Evolutionary conservation across 2,329 filamentous ascomycete genomes (phyloP).

Genomic region (Diplodia seriata): DNA sequence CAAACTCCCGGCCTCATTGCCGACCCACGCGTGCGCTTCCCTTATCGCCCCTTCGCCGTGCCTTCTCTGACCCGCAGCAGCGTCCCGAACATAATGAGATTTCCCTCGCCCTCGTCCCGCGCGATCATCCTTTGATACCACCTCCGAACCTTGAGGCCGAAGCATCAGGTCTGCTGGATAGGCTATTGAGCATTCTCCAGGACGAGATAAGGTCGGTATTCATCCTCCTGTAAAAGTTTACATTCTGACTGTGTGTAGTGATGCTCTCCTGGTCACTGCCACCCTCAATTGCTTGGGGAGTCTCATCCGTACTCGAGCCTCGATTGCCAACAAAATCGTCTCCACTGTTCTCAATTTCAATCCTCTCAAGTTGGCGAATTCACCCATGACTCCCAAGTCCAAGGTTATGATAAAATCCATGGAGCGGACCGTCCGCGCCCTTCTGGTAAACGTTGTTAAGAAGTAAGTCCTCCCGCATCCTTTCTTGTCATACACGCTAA

Average conservation of each 20-base stretch:
- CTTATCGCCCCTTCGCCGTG: neutral
- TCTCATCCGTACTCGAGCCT: constrained; percentile 80
- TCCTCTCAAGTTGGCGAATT: constrained; percentile 79
- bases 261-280: constrained; percentile 86
- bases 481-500: neutral
- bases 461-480: constrained; percentile 59
- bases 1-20: constrained; percentile 84
- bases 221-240: neutral
- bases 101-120: constrained; percentile 83
- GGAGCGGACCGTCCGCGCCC: constrained; percentile 86
- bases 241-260: constrained; percentile 60
- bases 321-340: constrained; percentile 83
- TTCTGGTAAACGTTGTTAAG: constrained; percentile 84
- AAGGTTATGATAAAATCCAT: constrained; percentile 90
- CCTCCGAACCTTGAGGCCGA: constrained; percentile 88
- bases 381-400: constrained; percentile 76
- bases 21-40: constrained; percentile 76
- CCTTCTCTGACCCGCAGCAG: constrained; percentile 52
- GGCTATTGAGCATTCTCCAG: constrained; percentile 83
- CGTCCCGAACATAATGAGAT: constrained; percentile 79
- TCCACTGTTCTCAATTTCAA: constrained; percentile 90
- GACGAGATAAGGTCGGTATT: constrained; percentile 77
- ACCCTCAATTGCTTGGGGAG: constrained; percentile 88
- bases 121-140: constrained; percentile 80
- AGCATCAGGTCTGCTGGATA: constrained; percentile 86